Base-by-base conservation (phyloP, 2,329 filamentous ascomycete species). In the Cryphonectria radicalis region DNA sequence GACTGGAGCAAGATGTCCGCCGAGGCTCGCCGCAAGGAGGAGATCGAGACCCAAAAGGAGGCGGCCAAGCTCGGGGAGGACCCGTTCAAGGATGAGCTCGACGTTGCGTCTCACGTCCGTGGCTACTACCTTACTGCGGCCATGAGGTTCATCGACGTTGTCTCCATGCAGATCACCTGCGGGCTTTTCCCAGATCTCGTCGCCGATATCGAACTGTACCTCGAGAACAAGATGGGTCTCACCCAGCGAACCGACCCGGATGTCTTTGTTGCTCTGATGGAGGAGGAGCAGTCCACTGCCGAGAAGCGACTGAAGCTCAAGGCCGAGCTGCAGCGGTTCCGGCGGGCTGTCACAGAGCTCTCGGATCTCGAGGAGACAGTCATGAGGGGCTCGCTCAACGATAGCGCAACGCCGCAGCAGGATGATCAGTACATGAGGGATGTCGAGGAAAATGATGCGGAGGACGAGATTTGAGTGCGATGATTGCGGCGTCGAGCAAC, bases 91-190 rank as follows among this genome's bases (percentile, higher is more conserved):
- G 79, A 81, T 0, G 91, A 93, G 76, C 79, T 94, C 0, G 82
- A 86, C 11, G 87, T 92, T 0, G 87, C 92, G 0, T 85, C 89
- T 0, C 89, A 89, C 4, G 85, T 93, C 62, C 83, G 90, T 0
- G 91, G 87, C 0, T 94, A 94, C 78, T 94, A 94, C 76, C 84
- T 88, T 63, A 86, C 91, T 5, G 91, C 92, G 0, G 87, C 89
- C 0, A 81, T 85, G 46, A 86, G 91, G 1, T 92, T 93, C 75
- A 84, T 89, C 0, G 91, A 94, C 69, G 78, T 81, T 2, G 81
- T 84, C 8, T 80, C 83, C 1, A 81, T 87, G 35, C 81, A 84
- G 64, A 79, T 88, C 68, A 82, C 84, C 14, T 85, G 84, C 13
- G 83, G 84, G 4, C 81, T 87, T 77, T 81, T 88, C 7, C 85